Percentiles rank a stretch among this genome's conserved stretches.
These are phyloP conservation scores for Claviceps citrina DNA, from an alignment of 2,329 filamentous ascomycete genomes.

Conservation along the genomic window DNA sequence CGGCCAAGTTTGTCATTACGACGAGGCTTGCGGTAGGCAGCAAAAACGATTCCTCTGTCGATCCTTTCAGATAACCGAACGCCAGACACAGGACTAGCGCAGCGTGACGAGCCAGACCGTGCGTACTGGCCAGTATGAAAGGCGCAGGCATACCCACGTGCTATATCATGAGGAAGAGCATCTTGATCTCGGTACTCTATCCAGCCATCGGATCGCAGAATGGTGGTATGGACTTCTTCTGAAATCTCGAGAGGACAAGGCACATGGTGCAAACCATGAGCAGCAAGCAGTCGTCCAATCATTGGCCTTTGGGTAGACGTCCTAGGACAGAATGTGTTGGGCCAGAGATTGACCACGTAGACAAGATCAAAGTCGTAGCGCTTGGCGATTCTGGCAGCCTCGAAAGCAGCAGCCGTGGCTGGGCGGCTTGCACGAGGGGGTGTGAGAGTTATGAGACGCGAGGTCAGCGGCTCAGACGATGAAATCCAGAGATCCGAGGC, in stretches of 20 bases:
- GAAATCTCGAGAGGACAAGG: slow-evolving; percentile 37
- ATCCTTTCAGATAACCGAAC: slow-evolving; percentile 14
- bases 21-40: slow-evolving; percentile 35
- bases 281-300: slow-evolving; percentile 37
- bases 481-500: slow-evolving; percentile 12
- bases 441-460: slow-evolving; percentile 27
- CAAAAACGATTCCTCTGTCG: slow-evolving; percentile 40
- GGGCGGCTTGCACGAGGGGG: slow-evolving; percentile 29
- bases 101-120: slow-evolving; percentile 11
- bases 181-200: slow-evolving; percentile 34
- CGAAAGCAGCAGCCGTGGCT: slow-evolving; percentile 34
- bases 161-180: slow-evolving; percentile 28
- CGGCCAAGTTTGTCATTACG: slow-evolving; percentile 20
- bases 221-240: slow-evolving; percentile 31
- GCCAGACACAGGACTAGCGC: slow-evolving; percentile 13
- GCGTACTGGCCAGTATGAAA: slow-evolving; percentile 32
- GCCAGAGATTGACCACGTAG: slow-evolving; percentile 45
- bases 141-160: slow-evolving; percentile 36
- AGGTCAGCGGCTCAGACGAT: slow-evolving; percentile 11
- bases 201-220: slow-evolving; percentile 35
- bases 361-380: slow-evolving; percentile 43
- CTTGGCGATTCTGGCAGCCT: slow-evolving; percentile 38
- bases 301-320: slow-evolving; percentile 15
- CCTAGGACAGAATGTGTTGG: slow-evolving; percentile 14
- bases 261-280: slow-evolving; percentile 36